A percentile compares a stretch with the other conserved stretches of the same genome.
Conservation (phyloP, 2,329 filamentous ascomycete species). For the Cercospora sesami region DNA sequence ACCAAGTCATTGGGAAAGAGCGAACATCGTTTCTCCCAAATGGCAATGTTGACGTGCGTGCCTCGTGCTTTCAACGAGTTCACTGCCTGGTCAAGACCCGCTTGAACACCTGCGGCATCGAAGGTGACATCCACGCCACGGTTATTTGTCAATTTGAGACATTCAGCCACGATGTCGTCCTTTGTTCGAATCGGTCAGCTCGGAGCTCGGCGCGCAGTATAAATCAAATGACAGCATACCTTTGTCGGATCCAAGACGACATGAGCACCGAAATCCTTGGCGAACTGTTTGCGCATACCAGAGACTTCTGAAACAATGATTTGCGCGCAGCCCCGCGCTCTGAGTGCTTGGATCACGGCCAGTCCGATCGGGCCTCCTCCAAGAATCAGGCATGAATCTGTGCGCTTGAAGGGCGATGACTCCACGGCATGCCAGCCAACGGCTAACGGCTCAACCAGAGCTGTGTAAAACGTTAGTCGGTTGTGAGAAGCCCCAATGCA, state of each 20-base stretch:
- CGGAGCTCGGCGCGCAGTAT: conserved; percentile 28
- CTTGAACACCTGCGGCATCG: conserved; percentile 56
- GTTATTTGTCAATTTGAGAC: conserved; percentile 46
- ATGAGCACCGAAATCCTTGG: conserved; percentile 54
- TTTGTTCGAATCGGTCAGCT: conserved; percentile 51
- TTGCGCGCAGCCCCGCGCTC: conserved; percentile 46
- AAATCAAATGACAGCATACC: conserved; percentile 41
- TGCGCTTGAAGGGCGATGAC: conserved; percentile 50
- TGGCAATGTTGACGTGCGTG: conserved; percentile 57
- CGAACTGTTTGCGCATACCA: conserved; percentile 50
- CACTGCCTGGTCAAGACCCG: conserved; percentile 52
- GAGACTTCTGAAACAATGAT: conserved; percentile 58
- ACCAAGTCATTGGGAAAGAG: conserved; percentile 54
- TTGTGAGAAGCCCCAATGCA: background rate
- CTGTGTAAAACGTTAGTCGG: conserved; percentile 30
- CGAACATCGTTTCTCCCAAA: conserved; percentile 56
- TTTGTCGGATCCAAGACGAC: conserved; percentile 54
- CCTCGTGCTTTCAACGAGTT: conserved; percentile 52
- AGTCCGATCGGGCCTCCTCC: conserved; percentile 58
- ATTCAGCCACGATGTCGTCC: conserved; percentile 50
- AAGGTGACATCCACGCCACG: conserved; percentile 54
- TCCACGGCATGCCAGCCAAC: conserved; percentile 59
- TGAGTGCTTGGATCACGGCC: conserved; percentile 50
- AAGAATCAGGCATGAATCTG: conserved; percentile 51
- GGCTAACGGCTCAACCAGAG: conserved; percentile 56